Conservation (phyloP, 1,284 basidiomycete species). For the Volvariella surrecta region DNA sequence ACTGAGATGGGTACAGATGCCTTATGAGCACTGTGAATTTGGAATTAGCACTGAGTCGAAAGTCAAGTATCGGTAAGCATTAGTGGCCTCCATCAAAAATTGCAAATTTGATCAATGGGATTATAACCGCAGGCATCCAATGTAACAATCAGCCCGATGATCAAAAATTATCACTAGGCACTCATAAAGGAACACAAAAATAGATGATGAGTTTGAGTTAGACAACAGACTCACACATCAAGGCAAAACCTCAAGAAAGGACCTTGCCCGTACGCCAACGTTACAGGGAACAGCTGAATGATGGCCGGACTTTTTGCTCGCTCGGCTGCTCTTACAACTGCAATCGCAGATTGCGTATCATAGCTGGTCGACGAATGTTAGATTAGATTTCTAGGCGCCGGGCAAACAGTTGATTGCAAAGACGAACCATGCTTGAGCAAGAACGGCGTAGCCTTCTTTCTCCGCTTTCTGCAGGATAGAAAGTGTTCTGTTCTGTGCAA, state of each 20-base stretch:
- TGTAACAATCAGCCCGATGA: too few relatives aligned
- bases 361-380: constrained; percentile 22
- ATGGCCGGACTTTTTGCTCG: constrained; percentile 35
- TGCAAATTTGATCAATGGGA: too few relatives aligned
- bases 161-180: too few relatives aligned
- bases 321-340: constrained; percentile 37
- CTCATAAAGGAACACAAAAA: too few relatives aligned
- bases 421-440: constrained; percentile 35
- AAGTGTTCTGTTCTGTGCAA: constrained; percentile 30
- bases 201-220: too few relatives aligned
- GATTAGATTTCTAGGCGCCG: neutral
- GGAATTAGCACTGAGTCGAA: neutral
- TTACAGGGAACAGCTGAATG: constrained; percentile 37
- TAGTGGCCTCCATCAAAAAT: too few relatives aligned
- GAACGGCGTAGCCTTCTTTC: constrained; percentile 34
- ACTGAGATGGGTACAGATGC: constrained; percentile 41
- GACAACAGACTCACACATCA: constrained; percentile 32
- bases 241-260: constrained; percentile 39
- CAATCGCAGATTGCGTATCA: constrained; percentile 36
- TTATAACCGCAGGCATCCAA: too few relatives aligned
- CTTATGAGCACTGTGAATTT: constrained; percentile 26
- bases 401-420: neutral
- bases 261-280: constrained; percentile 35
- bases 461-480: constrained; percentile 34
- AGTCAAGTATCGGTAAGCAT: too few relatives aligned